Conservation (phyloP, 1,284 basidiomycete species). For the Puccinia coronata region DNA sequence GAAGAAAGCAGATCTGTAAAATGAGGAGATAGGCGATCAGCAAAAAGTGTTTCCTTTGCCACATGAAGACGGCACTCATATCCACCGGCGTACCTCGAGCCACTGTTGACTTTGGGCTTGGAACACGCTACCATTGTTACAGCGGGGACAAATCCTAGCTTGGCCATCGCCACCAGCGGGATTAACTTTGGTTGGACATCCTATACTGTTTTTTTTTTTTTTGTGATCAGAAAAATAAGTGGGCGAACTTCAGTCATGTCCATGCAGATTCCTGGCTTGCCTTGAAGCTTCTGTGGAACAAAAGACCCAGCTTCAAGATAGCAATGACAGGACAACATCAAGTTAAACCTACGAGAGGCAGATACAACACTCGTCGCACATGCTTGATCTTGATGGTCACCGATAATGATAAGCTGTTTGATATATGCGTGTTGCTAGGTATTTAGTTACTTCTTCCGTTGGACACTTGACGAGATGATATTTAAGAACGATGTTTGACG, state of each 20-base stretch:
- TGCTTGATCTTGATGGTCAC: neutral
- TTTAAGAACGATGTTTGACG: no score
- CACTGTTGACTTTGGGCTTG: constrained; percentile 38
- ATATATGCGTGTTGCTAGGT: neutral
- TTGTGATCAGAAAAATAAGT: neutral
- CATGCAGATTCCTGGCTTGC: neutral
- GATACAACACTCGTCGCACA: constrained; percentile 26
- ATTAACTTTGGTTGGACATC: constrained; percentile 41
- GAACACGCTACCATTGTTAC: constrained; percentile 44
- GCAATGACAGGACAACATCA: neutral
- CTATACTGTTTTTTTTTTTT: constrained; percentile 19
- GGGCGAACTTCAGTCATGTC: neutral
- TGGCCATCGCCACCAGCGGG: constrained; percentile 36
- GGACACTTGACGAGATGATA: no score
- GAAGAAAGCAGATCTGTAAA: constrained; percentile 40
- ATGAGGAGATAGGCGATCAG: neutral
- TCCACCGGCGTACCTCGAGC: constrained; percentile 19
- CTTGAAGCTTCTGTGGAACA: no score
- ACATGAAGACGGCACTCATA: neutral
- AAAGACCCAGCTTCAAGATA: neutral
- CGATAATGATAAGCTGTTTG: neutral
- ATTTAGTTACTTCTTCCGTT: neutral
- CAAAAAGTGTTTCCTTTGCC: no score
- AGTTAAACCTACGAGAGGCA: constrained; percentile 36
- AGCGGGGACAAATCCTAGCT: constrained; percentile 40